Conservation (phyloP, 179 eudicot species). For the Beta corolliflora region DNA sequence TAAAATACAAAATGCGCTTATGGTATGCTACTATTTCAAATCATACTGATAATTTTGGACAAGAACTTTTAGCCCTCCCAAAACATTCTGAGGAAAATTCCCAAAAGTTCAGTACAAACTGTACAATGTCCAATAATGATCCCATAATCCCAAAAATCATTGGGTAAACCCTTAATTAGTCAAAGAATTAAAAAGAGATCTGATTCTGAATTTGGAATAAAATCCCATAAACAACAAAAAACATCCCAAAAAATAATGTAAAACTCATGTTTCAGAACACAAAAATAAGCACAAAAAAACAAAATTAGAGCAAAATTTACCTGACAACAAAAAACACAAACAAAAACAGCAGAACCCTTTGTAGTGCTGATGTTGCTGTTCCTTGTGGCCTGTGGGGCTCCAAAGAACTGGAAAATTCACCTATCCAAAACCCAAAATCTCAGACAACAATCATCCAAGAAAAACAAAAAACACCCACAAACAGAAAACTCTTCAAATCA, state of each 20-base stretch:
- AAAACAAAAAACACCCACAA: conserved; percentile 1
- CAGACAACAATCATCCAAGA: conserved; percentile 1
- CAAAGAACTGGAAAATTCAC: conserved; percentile 2
- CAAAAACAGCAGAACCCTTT: conserved; percentile 17
- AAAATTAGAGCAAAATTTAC: conserved; percentile 18
- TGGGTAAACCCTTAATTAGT: conserved; percentile 5
- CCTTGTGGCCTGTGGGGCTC: conserved; percentile 8
- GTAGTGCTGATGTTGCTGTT: not conserved
- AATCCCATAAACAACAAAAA: conserved; percentile 24
- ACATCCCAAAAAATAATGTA: not conserved
- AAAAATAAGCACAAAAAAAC: conserved; percentile 9
- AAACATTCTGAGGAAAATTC: conserved; percentile 5
- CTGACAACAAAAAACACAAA: conserved; percentile 22
- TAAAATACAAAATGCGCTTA: too few species aligned
- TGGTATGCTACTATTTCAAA: too few species aligned
- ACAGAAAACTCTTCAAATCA: not conserved
- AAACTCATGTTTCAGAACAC: conserved; percentile 11
- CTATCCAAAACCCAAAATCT: conserved; percentile 8
- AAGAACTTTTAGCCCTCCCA: too few species aligned
- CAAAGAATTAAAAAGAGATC: conserved; percentile 30
- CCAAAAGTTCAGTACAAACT: conserved; percentile 5
- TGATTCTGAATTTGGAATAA: conserved; percentile 21
- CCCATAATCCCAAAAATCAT: not conserved
- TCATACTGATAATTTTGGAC: too few species aligned
- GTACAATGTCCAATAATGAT: conserved; percentile 14